phyloP scores from a whole-genome alignment of 176 grass and related monocot species.

The Aegilops sharonensis region DNA sequence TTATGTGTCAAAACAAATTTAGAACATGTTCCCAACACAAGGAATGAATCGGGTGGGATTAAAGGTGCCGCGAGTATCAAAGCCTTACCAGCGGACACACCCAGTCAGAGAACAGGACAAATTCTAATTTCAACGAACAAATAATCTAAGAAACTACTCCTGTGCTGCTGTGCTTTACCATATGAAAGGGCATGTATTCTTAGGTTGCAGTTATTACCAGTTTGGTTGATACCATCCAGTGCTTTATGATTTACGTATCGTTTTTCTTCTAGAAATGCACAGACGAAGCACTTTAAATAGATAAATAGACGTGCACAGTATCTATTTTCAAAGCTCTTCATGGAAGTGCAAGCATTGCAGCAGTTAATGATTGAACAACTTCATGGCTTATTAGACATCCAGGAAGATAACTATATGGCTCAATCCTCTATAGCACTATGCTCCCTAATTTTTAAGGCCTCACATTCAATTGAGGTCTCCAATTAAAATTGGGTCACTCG shows the following conservation, averaged over 20 bases:
- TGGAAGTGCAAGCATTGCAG: conserved; percentile 15
- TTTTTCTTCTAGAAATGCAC: conserved; percentile 24
- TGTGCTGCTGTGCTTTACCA: neutral
- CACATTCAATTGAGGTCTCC: no score
- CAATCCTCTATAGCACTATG: no score
- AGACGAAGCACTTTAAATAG: neutral
- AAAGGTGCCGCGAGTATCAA: neutral
- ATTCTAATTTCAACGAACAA: neutral
- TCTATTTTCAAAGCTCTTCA: neutral
- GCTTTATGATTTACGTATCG: neutral
- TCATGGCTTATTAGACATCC: neutral
- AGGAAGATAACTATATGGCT: conserved; percentile 10
- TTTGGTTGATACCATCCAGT: neutral
- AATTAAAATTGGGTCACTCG: no score
- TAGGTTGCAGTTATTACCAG: neutral
- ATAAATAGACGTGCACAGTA: neutral
- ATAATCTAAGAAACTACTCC: neutral
- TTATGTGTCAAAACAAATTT: neutral
- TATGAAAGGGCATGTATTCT: neutral
- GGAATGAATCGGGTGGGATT: neutral
- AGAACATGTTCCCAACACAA: neutral
- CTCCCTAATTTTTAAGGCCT: no score
- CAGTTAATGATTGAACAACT: conserved; percentile 4
- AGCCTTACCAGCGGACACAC: neutral
- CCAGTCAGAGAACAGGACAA: neutral